Evolutionary conservation across 129 eudicot species (phyloP).

Genomic region (Daucus carota): DNA sequence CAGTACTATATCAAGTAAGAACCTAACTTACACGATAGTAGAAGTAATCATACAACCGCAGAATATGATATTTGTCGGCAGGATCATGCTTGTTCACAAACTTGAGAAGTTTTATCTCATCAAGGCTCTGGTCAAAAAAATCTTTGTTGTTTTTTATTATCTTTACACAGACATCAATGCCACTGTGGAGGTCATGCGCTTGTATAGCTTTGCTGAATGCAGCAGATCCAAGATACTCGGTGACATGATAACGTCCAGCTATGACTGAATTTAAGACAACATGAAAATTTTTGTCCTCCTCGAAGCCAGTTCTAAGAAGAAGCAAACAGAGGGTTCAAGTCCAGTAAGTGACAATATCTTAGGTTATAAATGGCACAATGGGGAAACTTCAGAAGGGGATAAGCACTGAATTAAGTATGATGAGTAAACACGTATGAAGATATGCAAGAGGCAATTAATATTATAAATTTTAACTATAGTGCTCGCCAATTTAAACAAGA

Average conservation of each 20-base stretch:
- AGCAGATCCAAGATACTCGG: conserved; percentile 99
- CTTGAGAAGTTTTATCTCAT: conserved; percentile 96
- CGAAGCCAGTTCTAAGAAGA: conserved; percentile 92
- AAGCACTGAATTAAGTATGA: not conserved
- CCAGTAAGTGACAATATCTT: conserved; percentile 2
- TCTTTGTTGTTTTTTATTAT: conserved; percentile 95
- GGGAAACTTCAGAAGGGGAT: not conserved
- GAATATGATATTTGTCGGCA: conserved; percentile 85
- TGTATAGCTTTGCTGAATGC: conserved; percentile 99
- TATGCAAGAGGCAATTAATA: conserved; percentile 2
- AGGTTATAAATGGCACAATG: not conserved
- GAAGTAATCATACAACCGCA: conserved; percentile 93
- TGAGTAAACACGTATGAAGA: not conserved
- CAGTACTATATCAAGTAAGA: not conserved
- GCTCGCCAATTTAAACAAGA: not conserved
- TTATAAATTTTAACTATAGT: not conserved
- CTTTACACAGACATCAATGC: conserved; percentile 98
- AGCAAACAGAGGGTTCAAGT: conserved; percentile 15
- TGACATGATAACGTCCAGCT: conserved; percentile 98
- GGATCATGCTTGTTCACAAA: conserved; percentile 97
- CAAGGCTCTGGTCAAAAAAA: conserved; percentile 99
- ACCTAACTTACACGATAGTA: conserved; percentile 78
- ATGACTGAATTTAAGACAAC: conserved; percentile 90
- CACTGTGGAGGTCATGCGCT: conserved; percentile 96
- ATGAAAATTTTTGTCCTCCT: conserved; percentile 96